Conservation (phyloP, 495 filamentous ascomycete genomes). For the Viridothelium virens region DNA sequence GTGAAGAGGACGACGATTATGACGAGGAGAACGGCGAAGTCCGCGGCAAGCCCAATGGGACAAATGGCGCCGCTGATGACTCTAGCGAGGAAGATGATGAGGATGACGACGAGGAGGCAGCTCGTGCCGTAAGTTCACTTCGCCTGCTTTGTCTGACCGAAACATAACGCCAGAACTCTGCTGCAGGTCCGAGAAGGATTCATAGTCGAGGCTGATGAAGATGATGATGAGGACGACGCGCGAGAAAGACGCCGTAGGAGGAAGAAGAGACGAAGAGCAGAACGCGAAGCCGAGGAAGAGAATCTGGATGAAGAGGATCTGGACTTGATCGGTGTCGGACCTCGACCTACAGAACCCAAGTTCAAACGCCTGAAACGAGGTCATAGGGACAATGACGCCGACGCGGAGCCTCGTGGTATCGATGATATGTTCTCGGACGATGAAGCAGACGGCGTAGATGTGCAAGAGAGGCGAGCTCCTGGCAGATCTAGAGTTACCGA, state of each 20-base stretch:
- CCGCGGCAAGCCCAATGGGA: conserved; percentile 38
- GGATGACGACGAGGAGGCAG: conserved; percentile 83
- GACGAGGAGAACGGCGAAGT: conserved; percentile 71
- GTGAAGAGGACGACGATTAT: conserved; percentile 81
- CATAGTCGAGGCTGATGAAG: conserved; percentile 90
- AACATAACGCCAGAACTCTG: neutral
- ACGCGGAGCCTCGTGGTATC: conserved; percentile 58
- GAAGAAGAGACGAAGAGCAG: conserved; percentile 61
- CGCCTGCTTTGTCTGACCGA: conserved; percentile 4
- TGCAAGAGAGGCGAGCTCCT: conserved; percentile 34
- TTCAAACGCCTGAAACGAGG: conserved; percentile 94
- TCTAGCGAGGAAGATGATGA: conserved; percentile 96
- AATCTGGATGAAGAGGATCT: conserved; percentile 91
- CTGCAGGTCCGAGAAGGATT: conserved; percentile 80
- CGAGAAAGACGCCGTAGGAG: conserved; percentile 55
- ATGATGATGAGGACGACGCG: conserved; percentile 57
- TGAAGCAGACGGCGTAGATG: conserved; percentile 54
- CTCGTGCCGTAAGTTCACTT: conserved; percentile 41
- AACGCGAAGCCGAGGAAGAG: conserved; percentile 79
- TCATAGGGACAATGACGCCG: conserved; percentile 61
- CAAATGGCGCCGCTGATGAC: conserved; percentile 55
- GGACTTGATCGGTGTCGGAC: conserved; percentile 79
- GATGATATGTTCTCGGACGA: conserved; percentile 94
- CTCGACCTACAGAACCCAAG: conserved; percentile 51
- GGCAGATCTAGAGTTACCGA: conserved; percentile 53